Evolutionary conservation across 306 rosid genomes (phyloP), one percentile per base, ranked within the genome.

Genomic region (Morella rubra): DNA sequence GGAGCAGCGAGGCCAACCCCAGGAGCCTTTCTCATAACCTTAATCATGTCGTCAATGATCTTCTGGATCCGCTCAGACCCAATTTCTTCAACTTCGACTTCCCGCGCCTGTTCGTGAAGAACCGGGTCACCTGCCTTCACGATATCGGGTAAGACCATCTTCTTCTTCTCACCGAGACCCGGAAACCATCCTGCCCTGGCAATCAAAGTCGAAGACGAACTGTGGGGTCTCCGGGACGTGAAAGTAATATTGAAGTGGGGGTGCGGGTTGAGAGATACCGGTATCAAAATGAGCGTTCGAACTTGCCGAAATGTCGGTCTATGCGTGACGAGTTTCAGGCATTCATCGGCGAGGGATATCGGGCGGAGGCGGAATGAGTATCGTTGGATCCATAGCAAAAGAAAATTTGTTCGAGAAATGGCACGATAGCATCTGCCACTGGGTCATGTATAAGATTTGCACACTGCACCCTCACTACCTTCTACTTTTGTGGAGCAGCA

Each of bases 1-100:
- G 97, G 97, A 84, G 98, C 98, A 47, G 98, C 96, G 14, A 94
- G 88, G 16, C 98, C 97, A 62, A 94, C 93, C 14, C 97, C 97
- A 71, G 97, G 96, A 82, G 97, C 91, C 10, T 84, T 83, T 66
- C 97, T 84, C 97, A 91, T 90, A 42, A 83, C 90, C 64, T 46
- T n/a, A 44, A 94, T 81, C 98, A 94, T 94, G 71, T 91, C 93
- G 80, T 91, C 96, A 62, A 94, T 84, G 46, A 91, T 91, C 72
- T 90, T 94, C 83, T 94, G 98, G 16, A 91, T 81, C 81, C 74
- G 87, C 65, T 91, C 97, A 7, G 96, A 91, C 53, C 75, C 87
- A 24, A 94, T 82, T 79, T 90, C 95, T 67, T 8, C 82, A 6
- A 81, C 86, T 20, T 80, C 88, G 45, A 94, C 91, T 58, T 90